Evolutionary conservation across 1,139 yeast genomes (phyloP), one percentile per base, ranked within the genome.

Genomic region (Sugiyamaella grinbergsii): DNA sequence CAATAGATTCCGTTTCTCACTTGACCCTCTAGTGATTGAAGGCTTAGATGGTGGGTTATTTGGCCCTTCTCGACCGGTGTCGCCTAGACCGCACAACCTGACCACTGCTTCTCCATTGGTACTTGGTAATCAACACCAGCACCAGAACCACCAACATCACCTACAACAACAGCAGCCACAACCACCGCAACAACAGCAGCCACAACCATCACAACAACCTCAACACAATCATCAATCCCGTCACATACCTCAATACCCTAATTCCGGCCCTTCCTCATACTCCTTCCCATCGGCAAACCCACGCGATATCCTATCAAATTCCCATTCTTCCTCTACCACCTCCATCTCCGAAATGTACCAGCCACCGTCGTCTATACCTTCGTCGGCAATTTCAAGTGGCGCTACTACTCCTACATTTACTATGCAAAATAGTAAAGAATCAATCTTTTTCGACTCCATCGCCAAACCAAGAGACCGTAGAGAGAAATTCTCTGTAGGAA

Each of bases 1-100:
- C 19, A 61, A 62, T 49, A 60, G 62, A 20, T 65, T 65, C 51
- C 57, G 63, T 29, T 67, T 67, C 42, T 62, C 68, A 26, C 57
- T 67, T 16, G 69, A 66, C 44, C 68, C 70, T 1, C 53, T 66
- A 50, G 70, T 68, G 1, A 60, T 67, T 32, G 70, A 67, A 48
- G 70, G 70, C 4, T 55, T 66, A 22, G 70, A 66, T 44, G 59
- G 58, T n/a, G 58, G 57, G 22, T 47, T 58, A 22, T 54, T 54
- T 42, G 49, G 49, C 22, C 54, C 57, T 11, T 54, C 58, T 8
- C 48, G 52, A 23, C 55, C 58, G 2, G 49, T 44, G 19, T 49
- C 55, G 3, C 55, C 58, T 11, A 43, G 42, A 23, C 47, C 44
- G 4, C 33, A 16, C 23, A 28, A 22, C 31, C 19, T 41, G 28